Conservation (phyloP, 192 early-diverging fungal genomes). For the Coemansia sp. region DNA sequence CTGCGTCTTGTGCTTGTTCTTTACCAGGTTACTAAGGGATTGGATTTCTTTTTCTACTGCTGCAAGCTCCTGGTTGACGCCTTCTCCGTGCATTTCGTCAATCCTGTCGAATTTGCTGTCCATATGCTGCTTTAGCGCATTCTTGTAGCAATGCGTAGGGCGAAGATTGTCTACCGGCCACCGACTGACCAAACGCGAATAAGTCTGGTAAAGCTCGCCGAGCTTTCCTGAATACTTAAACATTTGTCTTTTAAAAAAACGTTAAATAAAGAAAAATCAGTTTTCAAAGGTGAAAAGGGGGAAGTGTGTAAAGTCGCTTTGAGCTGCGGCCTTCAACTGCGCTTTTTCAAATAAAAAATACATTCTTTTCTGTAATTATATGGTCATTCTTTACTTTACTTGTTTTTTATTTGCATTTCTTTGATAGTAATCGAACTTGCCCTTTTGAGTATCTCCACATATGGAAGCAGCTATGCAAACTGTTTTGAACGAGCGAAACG, state of each 20-base stretch:
- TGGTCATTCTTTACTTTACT: not conserved
- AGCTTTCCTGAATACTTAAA: slow-evolving; percentile 35
- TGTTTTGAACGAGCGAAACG: slow-evolving; percentile 27
- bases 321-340: not conserved
- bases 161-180: slow-evolving; percentile 74
- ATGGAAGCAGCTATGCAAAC: slow-evolving; percentile 5
- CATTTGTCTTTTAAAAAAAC: slow-evolving; percentile 17
- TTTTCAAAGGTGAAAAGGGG: not conserved
- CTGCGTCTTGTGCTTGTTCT: slow-evolving; percentile 30
- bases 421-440: not conserved
- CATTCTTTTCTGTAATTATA: not conserved
- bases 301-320: not conserved
- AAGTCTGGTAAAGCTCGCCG: slow-evolving; percentile 60
- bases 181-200: slow-evolving; percentile 59
- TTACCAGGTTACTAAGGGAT: slow-evolving; percentile 29
- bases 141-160: slow-evolving; percentile 70
- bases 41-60: slow-evolving; percentile 24
- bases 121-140: slow-evolving; percentile 55
- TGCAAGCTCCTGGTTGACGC: slow-evolving; percentile 21
- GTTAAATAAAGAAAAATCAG: not conserved
- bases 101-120: slow-evolving; percentile 37
- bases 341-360: no score
- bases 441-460: not conserved
- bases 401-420: not conserved
- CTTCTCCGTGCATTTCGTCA: slow-evolving; percentile 19